Percentiles rank a stretch among this genome's conserved stretches.
Evolutionary conservation across 2,329 filamentous ascomycete genomes (phyloP).

Genomic region (Nothomitra cinnamomea): DNA sequence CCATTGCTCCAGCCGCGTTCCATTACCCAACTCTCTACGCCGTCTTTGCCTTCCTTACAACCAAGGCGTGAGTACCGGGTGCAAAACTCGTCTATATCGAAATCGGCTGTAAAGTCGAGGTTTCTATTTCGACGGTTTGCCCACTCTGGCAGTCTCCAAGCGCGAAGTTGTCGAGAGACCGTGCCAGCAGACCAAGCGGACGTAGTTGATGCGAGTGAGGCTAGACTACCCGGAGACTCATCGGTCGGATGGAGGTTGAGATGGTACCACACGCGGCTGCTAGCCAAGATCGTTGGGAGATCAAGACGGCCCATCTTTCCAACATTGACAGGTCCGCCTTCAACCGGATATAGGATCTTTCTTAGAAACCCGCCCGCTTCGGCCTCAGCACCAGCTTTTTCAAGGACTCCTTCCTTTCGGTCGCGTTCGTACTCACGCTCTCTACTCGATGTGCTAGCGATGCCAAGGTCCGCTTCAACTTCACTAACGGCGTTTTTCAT

Average conservation of each 20-base stretch:
- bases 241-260: slow-evolving; percentile 84
- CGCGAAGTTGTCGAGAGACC: slow-evolving; percentile 79
- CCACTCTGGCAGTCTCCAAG: slow-evolving; percentile 93
- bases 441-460: slow-evolving; percentile 47
- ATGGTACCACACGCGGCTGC: slow-evolving; percentile 91
- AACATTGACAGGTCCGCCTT: slow-evolving; percentile 62
- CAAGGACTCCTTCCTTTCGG: slow-evolving; percentile 64
- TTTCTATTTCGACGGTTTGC: slow-evolving; percentile 81
- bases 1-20: slow-evolving; percentile 98
- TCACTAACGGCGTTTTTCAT: slow-evolving; percentile 70
- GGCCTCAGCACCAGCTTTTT: slow-evolving; percentile 69
- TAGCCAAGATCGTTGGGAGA: slow-evolving; percentile 53
- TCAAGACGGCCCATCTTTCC: slow-evolving; percentile 68
- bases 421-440: slow-evolving; percentile 68
- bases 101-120: slow-evolving; percentile 92
- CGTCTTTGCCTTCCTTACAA: slow-evolving; percentile 78
- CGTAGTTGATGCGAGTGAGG: slow-evolving; percentile 53
- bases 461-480: slow-evolving; percentile 62
- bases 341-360: slow-evolving; percentile 61
- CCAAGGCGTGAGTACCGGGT: slow-evolving; percentile 69
- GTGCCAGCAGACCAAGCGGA: slow-evolving; percentile 85
- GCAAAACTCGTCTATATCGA: slow-evolving; percentile 83
- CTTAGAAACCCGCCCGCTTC: slow-evolving; percentile 72
- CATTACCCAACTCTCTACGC: slow-evolving; percentile 84
- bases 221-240: slow-evolving; percentile 57